Conservation (phyloP, 805 yeast genomes). For the Cyberlindnera saturnus region DNA sequence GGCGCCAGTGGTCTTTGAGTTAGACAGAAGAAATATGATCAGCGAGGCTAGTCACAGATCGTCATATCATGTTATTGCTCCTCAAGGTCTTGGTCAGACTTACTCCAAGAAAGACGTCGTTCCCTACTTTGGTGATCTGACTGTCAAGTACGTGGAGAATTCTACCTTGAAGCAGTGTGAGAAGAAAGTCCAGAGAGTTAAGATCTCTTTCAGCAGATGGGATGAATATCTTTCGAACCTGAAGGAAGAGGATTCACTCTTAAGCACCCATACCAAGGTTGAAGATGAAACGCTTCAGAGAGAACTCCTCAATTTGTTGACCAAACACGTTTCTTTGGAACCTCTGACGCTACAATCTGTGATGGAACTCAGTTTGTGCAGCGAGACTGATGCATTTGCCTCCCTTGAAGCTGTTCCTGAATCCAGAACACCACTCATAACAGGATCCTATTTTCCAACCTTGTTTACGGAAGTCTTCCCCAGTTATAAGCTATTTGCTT, state of each 20-base stretch:
- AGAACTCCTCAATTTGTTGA: slow-evolving; percentile 40
- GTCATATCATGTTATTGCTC: slow-evolving; percentile 71
- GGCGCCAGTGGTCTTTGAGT: slow-evolving; percentile 89
- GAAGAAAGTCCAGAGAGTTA: slow-evolving; percentile 58
- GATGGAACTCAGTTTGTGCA: slow-evolving; percentile 56
- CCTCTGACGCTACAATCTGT: slow-evolving; percentile 46
- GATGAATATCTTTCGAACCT: slow-evolving; percentile 55
- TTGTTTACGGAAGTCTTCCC: slow-evolving; percentile 55
- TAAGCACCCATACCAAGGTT: slow-evolving; percentile 17
- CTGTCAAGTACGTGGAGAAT: slow-evolving; percentile 35
- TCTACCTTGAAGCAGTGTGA: slow-evolving; percentile 50
- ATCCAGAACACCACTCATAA: slow-evolving; percentile 49
- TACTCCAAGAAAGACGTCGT: slow-evolving; percentile 74
- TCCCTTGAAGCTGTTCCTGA: slow-evolving; percentile 35
- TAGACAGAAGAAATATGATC: slow-evolving; percentile 67
- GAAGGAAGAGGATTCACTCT: slow-evolving; percentile 32
- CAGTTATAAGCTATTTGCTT: slow-evolving; percentile 50
- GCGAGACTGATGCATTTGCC: slow-evolving; percentile 56
- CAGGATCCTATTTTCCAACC: slow-evolving; percentile 61
- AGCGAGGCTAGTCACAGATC: slow-evolving; percentile 51
- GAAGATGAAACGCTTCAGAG: slow-evolving; percentile 29
- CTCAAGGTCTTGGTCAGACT: slow-evolving; percentile 76
- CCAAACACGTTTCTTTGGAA: slow-evolving; percentile 32
- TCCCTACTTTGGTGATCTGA: slow-evolving; percentile 87
- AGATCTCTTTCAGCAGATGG: slow-evolving; percentile 79